A percentile compares a stretch with the other conserved stretches of the same genome.
These are phyloP conservation scores for Talaromyces adpressus DNA, from an alignment of 495 filamentous ascomycete genomes.

Conservation along the genomic window DNA sequence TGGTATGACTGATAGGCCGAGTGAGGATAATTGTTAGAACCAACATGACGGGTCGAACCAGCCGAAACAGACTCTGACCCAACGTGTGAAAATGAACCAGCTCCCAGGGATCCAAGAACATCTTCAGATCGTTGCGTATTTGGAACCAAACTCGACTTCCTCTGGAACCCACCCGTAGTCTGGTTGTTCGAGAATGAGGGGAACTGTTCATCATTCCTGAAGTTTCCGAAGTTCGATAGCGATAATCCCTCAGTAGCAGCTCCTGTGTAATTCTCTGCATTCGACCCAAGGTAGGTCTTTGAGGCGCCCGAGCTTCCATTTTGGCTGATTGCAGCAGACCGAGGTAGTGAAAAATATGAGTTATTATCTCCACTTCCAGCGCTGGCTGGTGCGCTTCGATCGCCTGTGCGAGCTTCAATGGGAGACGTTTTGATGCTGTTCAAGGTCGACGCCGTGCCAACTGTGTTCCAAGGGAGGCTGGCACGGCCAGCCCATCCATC, in stretches of 20 bases:
- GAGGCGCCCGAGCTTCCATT: slow-evolving; percentile 19
- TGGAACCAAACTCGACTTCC: slow-evolving; percentile 21
- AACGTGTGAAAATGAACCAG: slow-evolving; percentile 22
- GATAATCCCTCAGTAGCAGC: slow-evolving; percentile 25
- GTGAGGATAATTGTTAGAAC: slow-evolving; percentile 27
- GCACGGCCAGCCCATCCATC: slow-evolving; percentile 46
- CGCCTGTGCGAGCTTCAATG: slow-evolving; percentile 35
- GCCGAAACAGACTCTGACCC: slow-evolving; percentile 23
- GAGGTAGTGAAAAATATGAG: slow-evolving; percentile 36
- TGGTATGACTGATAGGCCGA: slow-evolving; percentile 33
- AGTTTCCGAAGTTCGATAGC: slow-evolving; percentile 23
- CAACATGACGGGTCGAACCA: slow-evolving; percentile 13
- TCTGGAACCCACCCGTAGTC: slow-evolving; percentile 22
- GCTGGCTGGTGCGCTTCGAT: slow-evolving; percentile 29
- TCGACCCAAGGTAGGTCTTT: slow-evolving; percentile 26
- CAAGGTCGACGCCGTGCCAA: slow-evolving; percentile 38
- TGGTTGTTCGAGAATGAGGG: slow-evolving; percentile 26
- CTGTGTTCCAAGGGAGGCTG: slow-evolving; percentile 47
- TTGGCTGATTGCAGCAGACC: slow-evolving; percentile 21
- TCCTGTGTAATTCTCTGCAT: slow-evolving; percentile 28
- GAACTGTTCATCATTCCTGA: slow-evolving; percentile 27
- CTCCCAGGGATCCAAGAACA: slow-evolving; percentile 19
- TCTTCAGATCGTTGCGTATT: slow-evolving; percentile 21
- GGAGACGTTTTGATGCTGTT: slow-evolving; percentile 43
- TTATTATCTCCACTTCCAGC: slow-evolving; percentile 31